Conservation (phyloP, 2,329 filamentous ascomycete species). For the Aspergillus sergii region DNA sequence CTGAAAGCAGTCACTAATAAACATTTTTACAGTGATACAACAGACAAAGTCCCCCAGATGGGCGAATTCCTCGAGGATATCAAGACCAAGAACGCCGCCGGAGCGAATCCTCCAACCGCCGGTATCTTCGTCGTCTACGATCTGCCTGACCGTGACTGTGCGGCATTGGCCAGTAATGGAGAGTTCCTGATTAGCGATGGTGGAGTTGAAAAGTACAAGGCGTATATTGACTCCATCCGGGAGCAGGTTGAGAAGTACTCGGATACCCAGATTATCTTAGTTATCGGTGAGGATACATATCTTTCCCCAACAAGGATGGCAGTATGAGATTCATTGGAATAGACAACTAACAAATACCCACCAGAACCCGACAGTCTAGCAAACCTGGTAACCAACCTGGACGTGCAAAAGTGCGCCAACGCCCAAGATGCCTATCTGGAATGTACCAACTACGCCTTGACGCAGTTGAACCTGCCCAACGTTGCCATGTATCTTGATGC, state of each 20-base stretch:
- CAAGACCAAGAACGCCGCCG: slow-evolving; percentile 49
- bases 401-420: slow-evolving; percentile 56
- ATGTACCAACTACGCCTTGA: slow-evolving; percentile 59
- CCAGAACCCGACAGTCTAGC: slow-evolving; percentile 65
- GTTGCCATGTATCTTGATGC: slow-evolving; percentile 67
- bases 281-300: slow-evolving; percentile 46
- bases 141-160: slow-evolving; percentile 65
- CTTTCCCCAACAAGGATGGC: not conserved
- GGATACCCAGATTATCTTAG: slow-evolving; percentile 53
- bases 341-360: slow-evolving; percentile 31
- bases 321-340: no score
- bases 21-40: slow-evolving; percentile 42
- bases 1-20: not conserved
- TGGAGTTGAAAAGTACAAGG: slow-evolving; percentile 54
- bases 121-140: slow-evolving; percentile 64
- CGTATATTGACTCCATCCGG: slow-evolving; percentile 59
- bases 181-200: slow-evolving; percentile 60
- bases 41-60: slow-evolving; percentile 53
- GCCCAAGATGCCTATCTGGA: slow-evolving; percentile 59
- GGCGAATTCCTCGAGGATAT: slow-evolving; percentile 53
- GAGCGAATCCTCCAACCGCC: slow-evolving; percentile 50
- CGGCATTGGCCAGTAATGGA: slow-evolving; percentile 65
- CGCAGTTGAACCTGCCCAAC: slow-evolving; percentile 61
- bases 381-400: slow-evolving; percentile 64
- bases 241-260: slow-evolving; percentile 56